Conservation (phyloP, 2,329 filamentous ascomycete genomes). For the Neoarthrinium moseri region DNA sequence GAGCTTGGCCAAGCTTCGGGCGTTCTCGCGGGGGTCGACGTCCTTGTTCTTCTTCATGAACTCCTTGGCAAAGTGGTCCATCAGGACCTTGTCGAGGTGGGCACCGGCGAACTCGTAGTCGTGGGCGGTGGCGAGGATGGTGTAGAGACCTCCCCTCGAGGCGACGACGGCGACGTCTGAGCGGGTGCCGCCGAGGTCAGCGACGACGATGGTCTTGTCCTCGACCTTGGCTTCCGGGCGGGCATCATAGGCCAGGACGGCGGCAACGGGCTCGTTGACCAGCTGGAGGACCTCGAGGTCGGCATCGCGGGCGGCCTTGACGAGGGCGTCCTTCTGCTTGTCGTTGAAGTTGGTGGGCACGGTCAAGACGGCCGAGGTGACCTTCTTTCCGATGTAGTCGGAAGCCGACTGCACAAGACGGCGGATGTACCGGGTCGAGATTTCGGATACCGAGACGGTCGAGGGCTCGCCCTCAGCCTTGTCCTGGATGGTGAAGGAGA, state of each 20-base stretch:
- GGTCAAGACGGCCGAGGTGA: slow-evolving; percentile 92
- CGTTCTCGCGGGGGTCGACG: slow-evolving; percentile 79
- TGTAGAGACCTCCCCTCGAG: slow-evolving; percentile 94
- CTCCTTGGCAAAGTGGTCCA: slow-evolving; percentile 98
- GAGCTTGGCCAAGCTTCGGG: slow-evolving; percentile 83
- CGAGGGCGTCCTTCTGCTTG: slow-evolving; percentile 79
- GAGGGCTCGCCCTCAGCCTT: slow-evolving; percentile 64
- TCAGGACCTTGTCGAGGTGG: slow-evolving; percentile 83
- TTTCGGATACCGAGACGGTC: slow-evolving; percentile 73
- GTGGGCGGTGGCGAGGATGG: slow-evolving; percentile 86
- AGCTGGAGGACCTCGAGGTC: slow-evolving; percentile 89
- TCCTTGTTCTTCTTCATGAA: slow-evolving; percentile 94
- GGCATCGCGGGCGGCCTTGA: slow-evolving; percentile 74
- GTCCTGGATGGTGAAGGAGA: slow-evolving; percentile 84
- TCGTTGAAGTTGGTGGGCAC: slow-evolving; percentile 92
- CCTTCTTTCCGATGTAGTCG: slow-evolving; percentile 88
- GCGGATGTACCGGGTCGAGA: slow-evolving; percentile 80
- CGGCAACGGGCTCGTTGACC: slow-evolving; percentile 86
- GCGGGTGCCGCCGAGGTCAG: slow-evolving; percentile 88
- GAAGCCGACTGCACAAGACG: slow-evolving; percentile 80
- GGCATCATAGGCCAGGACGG: slow-evolving; percentile 88
- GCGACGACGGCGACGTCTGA: slow-evolving; percentile 90
- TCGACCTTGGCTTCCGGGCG: slow-evolving; percentile 69
- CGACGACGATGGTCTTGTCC: slow-evolving; percentile 90
- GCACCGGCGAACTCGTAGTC: slow-evolving; percentile 91